Percentiles rank a stretch among this genome's conserved stretches.
Conservation (phyloP, 257 asterid genomes). For the Anisodus acutangulus region DNA sequence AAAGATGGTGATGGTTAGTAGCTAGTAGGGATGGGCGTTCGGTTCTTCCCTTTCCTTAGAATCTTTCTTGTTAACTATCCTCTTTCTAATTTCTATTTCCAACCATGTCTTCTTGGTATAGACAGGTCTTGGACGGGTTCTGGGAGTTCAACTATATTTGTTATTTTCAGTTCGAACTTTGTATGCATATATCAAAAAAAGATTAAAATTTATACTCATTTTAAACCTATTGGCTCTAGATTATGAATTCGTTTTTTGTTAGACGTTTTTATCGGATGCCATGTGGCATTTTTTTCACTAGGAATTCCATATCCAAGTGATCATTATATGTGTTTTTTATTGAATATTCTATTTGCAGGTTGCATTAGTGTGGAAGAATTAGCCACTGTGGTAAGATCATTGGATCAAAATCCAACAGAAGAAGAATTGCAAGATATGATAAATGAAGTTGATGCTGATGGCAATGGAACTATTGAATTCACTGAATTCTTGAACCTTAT, state of each 20-base stretch:
- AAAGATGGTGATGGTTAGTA: constrained; percentile 51
- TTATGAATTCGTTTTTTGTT: too few relatives aligned
- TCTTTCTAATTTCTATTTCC: too few relatives aligned
- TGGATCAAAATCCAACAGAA: constrained; percentile 55
- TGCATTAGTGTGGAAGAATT: constrained; percentile 51
- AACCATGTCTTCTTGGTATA: not conserved
- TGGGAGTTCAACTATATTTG: not conserved
- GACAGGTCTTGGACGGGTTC: not conserved
- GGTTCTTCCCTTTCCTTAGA: not conserved
- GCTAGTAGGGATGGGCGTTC: not conserved
- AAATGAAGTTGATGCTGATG: constrained; percentile 53
- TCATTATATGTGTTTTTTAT: not conserved
- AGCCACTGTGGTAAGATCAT: constrained; percentile 47
- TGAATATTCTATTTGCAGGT: constrained; percentile 33
- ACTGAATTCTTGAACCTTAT: not conserved
- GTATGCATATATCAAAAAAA: too few relatives aligned
- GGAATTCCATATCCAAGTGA: too few relatives aligned
- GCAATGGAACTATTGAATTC: constrained; percentile 54
- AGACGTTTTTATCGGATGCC: too few relatives aligned
- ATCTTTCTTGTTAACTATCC: not conserved
- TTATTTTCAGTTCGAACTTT: not conserved
- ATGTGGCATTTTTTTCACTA: too few relatives aligned
- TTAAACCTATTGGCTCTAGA: too few relatives aligned
- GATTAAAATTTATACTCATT: not conserved
- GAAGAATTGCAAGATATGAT: not conserved